Base-by-base conservation (phyloP, 352 stramenopile genomes). In the Globisporangium nagaii region DNA sequence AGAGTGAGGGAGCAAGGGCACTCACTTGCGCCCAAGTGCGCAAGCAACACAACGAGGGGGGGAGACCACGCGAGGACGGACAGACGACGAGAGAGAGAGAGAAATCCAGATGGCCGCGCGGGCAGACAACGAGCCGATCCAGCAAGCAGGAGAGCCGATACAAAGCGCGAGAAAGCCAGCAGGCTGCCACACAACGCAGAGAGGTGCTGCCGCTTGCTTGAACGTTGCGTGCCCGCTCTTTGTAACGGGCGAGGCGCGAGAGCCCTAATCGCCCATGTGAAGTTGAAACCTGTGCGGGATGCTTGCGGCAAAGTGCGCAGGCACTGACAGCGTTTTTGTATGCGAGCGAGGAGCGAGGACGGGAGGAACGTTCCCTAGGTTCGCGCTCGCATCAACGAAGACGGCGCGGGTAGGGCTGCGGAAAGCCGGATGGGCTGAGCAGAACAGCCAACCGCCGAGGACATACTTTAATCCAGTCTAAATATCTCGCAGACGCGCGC, bases 1-100 rank as follows among this genome's bases (percentile, higher is more conserved):
- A 61, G 54, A 61, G 54, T 61, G 54, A 61, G 45, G 36, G 40
- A 52, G 51, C 27, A 41, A 45, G 46, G 13, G 31, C 17, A 31
- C 31, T 28, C 40, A n/a, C 27, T 40, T 43, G 47, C 15, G 25
- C 10, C 4, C 25, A 24, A 31, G 25, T 17, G 24, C 22, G 42
- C 25, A 12, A 19, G 43, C 43, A 27, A 22, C n/a, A 11, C 25
- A 17, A 20, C 25, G 43, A 40, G 35, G 36, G 35, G 36, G 36
- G 36, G 13, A 42, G 36, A 42, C 15, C n/a, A n/a, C n/a, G n/a
- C n/a, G 37, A 43, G n/a, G 37, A 50, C 43, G 36, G 30, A 20
- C 25, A 17, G 15, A 48, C 27, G 27, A 50, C 43, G 25, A n/a
- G n/a, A n/a, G n/a, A 22, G 20, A 15, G 27, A 15, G 20, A 50